Conservation (phyloP, 805 yeast species). For the Kregervanrija fluxuum region DNA sequence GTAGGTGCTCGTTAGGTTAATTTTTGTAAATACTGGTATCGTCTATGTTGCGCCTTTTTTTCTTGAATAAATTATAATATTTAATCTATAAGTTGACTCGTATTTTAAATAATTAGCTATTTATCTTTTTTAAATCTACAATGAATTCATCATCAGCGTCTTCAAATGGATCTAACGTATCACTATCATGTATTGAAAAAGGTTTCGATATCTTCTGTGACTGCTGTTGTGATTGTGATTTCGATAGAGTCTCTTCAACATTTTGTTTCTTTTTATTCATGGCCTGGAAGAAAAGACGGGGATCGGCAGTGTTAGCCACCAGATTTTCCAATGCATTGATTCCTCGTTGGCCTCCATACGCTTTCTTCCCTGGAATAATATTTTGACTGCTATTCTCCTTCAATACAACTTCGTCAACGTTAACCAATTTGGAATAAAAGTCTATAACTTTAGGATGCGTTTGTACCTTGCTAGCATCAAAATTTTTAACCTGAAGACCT, state of each 20-base stretch:
- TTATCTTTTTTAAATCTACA: background rate
- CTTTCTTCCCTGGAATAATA: no score
- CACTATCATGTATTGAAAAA: background rate
- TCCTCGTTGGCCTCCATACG: no score
- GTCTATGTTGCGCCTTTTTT: background rate
- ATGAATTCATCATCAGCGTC: slow-evolving; percentile 6
- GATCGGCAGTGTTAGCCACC: no score
- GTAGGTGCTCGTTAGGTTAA: slow-evolving; percentile 23
- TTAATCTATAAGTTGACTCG: no score
- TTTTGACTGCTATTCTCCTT: background rate
- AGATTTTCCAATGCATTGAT: no score
- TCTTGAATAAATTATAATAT: background rate
- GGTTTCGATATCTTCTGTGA: no score
- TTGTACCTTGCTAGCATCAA: slow-evolving; percentile 52
- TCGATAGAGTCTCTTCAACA: no score
- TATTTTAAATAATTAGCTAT: background rate
- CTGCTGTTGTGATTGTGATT: no score
- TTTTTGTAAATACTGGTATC: background rate
- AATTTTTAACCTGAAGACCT: slow-evolving; percentile 77
- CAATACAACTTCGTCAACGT: slow-evolving; percentile 26
- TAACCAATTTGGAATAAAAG: slow-evolving; percentile 51
- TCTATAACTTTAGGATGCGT: slow-evolving; percentile 65
- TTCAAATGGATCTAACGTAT: slow-evolving; percentile 5
- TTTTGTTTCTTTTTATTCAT: no score
- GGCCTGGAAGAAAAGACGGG: no score